These are phyloP conservation scores for Amyloporia xantha DNA, from an alignment of 768 basidiomycete genomes.

Conservation along the genomic window DNA sequence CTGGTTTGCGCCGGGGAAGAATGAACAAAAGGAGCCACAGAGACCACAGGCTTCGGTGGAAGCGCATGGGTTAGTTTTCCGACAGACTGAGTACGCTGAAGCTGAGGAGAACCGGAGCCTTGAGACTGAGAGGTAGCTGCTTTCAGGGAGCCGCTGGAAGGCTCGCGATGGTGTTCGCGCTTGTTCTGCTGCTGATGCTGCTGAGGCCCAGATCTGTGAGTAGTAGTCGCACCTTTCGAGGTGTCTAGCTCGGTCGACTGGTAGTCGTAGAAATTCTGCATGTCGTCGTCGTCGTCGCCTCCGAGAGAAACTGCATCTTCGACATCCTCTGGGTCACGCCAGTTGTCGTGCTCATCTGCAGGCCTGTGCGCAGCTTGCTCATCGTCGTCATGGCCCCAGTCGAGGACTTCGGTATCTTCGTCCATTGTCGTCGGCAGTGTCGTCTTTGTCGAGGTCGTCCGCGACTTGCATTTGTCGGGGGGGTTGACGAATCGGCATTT, in stretches of 20 bases:
- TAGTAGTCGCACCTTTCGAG: slow-evolving; percentile 6
- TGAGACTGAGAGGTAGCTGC: slow-evolving; percentile 12
- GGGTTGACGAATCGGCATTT: slow-evolving; percentile 2
- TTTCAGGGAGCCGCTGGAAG: slow-evolving; percentile 12
- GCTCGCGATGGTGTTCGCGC: slow-evolving; percentile 21
- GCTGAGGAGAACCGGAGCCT: slow-evolving; percentile 19
- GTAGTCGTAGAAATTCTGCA: slow-evolving; percentile 42
- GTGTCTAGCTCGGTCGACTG: slow-evolving; percentile 28
- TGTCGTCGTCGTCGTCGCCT: slow-evolving; percentile 56
- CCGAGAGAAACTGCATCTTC: slow-evolving; percentile 69
- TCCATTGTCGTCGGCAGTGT: slow-evolving; percentile 36
- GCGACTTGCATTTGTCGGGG: slow-evolving; percentile 2
- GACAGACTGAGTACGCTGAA: slow-evolving; percentile 24
- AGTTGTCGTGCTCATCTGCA: background rate
- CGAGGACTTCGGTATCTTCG: slow-evolving; percentile 62
- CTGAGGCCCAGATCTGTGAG: slow-evolving; percentile 12
- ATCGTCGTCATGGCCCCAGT: slow-evolving; percentile 59
- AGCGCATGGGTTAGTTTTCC: slow-evolving; percentile 56
- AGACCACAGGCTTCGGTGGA: slow-evolving; percentile 57
- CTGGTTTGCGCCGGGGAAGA: slow-evolving; percentile 52
- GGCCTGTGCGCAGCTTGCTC: slow-evolving; percentile 16
- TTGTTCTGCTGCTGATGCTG: background rate
- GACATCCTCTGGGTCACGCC: slow-evolving; percentile 32
- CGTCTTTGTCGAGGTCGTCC: slow-evolving; percentile 4
- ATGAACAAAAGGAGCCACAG: slow-evolving; percentile 37